Base-by-base conservation (phyloP, 352 stramenopile genomes). In the Pythium scleroteichum region DNA sequence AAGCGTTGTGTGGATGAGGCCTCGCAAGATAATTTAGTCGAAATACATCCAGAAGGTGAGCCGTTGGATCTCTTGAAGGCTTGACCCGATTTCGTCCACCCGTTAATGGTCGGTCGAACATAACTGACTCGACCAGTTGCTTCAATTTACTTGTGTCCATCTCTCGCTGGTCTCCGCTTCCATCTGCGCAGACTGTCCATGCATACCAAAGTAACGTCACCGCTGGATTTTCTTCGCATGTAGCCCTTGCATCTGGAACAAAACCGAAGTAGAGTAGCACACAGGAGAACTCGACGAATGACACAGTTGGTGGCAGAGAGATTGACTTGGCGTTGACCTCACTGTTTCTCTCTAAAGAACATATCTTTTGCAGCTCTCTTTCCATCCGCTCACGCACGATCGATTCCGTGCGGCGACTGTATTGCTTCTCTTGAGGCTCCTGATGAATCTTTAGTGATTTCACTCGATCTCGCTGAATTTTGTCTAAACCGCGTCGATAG, bases 221-320 rank as follows among this genome's bases (percentile, higher is more conserved):
- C 3, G 65, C 24, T 22, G 70, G 6, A 20, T 72, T 59, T 6
- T 61, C 52, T 56, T 73, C 52, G 61, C 68, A 85, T 3, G 57
- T 61, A 2, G 74, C 76, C n/a, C 75, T 71, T 16, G 73, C 53
- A 27, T 74, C 66, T 1, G 70, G 57, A 20, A 84, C 74, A 32
- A 88, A 72, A 17, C 78, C 78, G 26, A 88, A 88, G 40, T 84
- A 82, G 10, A 88, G 53, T 2, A 88, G 38, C 0, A 68, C 74
- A 32, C 78, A 88, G 7, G 78, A 84, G 52, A 88, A 88, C 58
- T 84, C 73, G 16, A 88, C 54, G 35, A 72, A 72, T 13, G 65
- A 68, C 14, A 72, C 59, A 2, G n/a, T 52, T 9, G 23, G 1
- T 16, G 55, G 52, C 17, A 59, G 24, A 4, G 13, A 20, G 13